A percentile compares a stretch with the other conserved stretches of the same genome.
Conservation (phyloP, 805 yeast genomes). For the Starmerella asiatica region DNA sequence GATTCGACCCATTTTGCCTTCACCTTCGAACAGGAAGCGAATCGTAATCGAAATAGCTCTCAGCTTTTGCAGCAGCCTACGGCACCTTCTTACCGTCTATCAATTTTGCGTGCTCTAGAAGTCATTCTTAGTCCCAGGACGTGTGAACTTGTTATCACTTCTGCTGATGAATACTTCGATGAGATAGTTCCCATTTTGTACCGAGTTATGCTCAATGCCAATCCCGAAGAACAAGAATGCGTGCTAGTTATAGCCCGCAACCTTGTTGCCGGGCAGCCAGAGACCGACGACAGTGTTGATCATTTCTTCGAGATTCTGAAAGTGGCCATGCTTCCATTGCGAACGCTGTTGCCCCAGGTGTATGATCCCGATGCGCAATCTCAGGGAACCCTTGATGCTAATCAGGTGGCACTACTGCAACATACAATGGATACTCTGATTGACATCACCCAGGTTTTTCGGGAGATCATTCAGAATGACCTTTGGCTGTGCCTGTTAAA, state of each 20-base stretch:
- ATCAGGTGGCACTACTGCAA: conserved; percentile 32
- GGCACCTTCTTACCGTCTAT: conserved; percentile 21
- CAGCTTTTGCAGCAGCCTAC: background rate
- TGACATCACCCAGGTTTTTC: conserved; percentile 52
- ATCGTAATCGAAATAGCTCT: background rate
- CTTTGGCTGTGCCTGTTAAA: conserved; percentile 56
- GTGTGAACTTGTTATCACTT: conserved; percentile 38
- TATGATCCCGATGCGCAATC: conserved; percentile 27
- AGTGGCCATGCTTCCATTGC: conserved; percentile 49
- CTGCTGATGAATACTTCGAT: conserved; percentile 30
- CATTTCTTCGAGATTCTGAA: conserved; percentile 71
- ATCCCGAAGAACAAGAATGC: conserved; percentile 33
- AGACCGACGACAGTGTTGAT: conserved; percentile 45
- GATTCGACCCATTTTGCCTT: background rate
- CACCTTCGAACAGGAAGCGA: background rate
- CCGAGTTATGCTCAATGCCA: conserved; percentile 48
- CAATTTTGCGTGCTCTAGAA: conserved; percentile 38
- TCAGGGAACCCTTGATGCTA: background rate
- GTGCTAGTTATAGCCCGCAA: conserved; percentile 46
- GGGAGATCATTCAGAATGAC: conserved; percentile 55
- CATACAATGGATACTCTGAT: conserved; percentile 39
- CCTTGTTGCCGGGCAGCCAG: conserved; percentile 38
- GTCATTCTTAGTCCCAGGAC: conserved; percentile 44
- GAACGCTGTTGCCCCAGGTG: conserved; percentile 46
- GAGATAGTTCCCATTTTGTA: conserved; percentile 70